Conservation (phyloP, 2,329 filamentous ascomycete genomes). For the Fusarium sp. region DNA sequence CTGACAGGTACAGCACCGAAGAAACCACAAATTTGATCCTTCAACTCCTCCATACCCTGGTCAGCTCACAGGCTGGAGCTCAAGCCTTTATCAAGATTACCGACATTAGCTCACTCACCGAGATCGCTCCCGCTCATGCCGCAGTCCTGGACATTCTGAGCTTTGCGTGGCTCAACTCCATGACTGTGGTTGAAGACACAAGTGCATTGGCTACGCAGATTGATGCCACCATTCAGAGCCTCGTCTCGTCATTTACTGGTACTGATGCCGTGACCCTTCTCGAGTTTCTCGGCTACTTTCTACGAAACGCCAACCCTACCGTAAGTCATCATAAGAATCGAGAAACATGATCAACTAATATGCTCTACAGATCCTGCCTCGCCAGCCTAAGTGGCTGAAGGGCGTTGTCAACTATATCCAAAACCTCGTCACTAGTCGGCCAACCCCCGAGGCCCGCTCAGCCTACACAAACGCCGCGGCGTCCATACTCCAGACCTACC, state of each 20-base stretch:
- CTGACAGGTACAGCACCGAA: conserved; percentile 55
- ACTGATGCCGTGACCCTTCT: conserved; percentile 72
- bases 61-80: conserved; percentile 64
- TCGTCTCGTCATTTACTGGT: conserved; percentile 66
- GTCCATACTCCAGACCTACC: conserved; percentile 68
- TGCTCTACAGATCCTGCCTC: conserved; percentile 57
- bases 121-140: conserved; percentile 66
- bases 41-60: conserved; percentile 68
- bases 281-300: conserved; percentile 64
- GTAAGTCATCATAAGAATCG: conserved; percentile 51
- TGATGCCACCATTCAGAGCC: conserved; percentile 58
- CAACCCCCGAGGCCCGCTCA: conserved; percentile 65
- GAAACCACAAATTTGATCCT: conserved; percentile 66
- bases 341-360: conserved; percentile 12
- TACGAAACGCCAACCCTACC: conserved; percentile 61
- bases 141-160: conserved; percentile 67
- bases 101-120: conserved; percentile 66
- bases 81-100: conserved; percentile 59
- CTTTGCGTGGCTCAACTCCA: conserved; percentile 67
- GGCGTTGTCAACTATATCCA: conserved; percentile 61
- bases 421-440: conserved; percentile 65
- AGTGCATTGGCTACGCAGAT: conserved; percentile 55
- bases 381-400: conserved; percentile 66
- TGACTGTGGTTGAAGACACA: conserved; percentile 48
- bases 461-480: conserved; percentile 71